A percentile compares a stretch with the other conserved stretches of the same genome.
Conservation (phyloP, 805 yeast species). For the Metschnikowia santaceciliae region DNA sequence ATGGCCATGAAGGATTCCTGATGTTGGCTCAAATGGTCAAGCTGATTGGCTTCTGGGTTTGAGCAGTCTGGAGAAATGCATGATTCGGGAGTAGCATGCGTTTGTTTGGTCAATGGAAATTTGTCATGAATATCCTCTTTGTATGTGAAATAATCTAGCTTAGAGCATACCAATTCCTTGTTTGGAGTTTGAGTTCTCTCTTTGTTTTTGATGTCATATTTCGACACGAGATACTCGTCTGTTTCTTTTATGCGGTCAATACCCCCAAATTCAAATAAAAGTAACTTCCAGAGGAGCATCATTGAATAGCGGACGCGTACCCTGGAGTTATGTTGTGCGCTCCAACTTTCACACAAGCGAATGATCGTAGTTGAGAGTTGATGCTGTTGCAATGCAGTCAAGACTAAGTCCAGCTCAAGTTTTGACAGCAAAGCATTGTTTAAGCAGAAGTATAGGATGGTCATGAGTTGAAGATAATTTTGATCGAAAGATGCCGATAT, state of each 20-base stretch:
- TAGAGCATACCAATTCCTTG: constrained; percentile 53
- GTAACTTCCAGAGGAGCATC: constrained; percentile 48
- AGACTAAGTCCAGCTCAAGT: neutral
- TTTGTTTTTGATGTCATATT: constrained; percentile 33
- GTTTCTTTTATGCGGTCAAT: constrained; percentile 34
- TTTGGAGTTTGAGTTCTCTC: constrained; percentile 16
- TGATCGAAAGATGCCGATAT: constrained; percentile 3
- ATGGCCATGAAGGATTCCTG: constrained; percentile 32
- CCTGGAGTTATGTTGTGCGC: constrained; percentile 43
- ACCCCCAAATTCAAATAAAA: constrained; percentile 64
- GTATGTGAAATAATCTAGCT: constrained; percentile 80
- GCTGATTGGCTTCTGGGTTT: neutral
- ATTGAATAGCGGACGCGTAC: constrained; percentile 57
- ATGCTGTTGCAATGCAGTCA: constrained; percentile 21
- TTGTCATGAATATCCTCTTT: constrained; percentile 69
- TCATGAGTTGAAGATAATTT: constrained; percentile 27
- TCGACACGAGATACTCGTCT: constrained; percentile 43
- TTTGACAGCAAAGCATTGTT: constrained; percentile 19
- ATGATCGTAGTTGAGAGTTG: constrained; percentile 45
- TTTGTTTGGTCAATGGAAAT: constrained; percentile 55
- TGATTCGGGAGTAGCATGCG: neutral
- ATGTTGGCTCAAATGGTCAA: neutral
- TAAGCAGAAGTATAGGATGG: constrained; percentile 34
- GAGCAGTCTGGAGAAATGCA: neutral
- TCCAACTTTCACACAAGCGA: constrained; percentile 59